Evolutionary conservation across 768 basidiomycete genomes (phyloP).

Genomic region (Boletus sp.): DNA sequence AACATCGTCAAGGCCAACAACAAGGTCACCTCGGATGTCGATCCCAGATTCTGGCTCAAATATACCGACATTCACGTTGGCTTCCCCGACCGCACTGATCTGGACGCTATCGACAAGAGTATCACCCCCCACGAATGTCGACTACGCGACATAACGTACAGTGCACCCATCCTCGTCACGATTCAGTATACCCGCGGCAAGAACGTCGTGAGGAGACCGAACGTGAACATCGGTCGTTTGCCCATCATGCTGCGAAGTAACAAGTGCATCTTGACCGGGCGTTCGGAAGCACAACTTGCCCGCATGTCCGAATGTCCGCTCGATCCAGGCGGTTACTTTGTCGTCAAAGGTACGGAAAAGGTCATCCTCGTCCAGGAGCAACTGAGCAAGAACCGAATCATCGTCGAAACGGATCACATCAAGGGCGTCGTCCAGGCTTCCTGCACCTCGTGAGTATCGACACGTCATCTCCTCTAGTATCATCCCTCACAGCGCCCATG

Average conservation of each 20-base stretch:
- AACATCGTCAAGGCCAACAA: conserved; percentile 93
- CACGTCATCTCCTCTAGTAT: background rate
- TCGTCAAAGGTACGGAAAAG: conserved; percentile 99
- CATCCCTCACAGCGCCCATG: conserved; percentile 8
- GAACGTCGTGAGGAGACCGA: conserved; percentile 77
- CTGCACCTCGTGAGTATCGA: conserved; percentile 81
- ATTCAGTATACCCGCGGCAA: conserved; percentile 94
- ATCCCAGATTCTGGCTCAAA: conserved; percentile 94
- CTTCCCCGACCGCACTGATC: conserved; percentile 85
- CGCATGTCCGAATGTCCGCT: conserved; percentile 95
- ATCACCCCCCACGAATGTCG: conserved; percentile 98
- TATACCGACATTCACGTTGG: conserved; percentile 96
- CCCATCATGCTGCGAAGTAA: conserved; percentile 97
- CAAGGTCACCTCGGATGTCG: conserved; percentile 94
- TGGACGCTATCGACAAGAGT: conserved; percentile 69
- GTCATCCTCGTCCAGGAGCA: conserved; percentile 99
- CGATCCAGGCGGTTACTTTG: conserved; percentile 99
- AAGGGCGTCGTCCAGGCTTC: conserved; percentile 93
- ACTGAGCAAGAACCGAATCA: conserved; percentile 97
- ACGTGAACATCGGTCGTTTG: conserved; percentile 85
- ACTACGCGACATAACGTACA: conserved; percentile 91
- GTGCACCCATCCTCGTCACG: conserved; percentile 89
- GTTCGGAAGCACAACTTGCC: conserved; percentile 79
- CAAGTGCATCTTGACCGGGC: conserved; percentile 86
- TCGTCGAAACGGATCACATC: conserved; percentile 89